Evolutionary conservation across 2,329 filamentous ascomycete species (phyloP), one percentile per base, ranked within the genome.

Genomic region (Phaeosphaeriaceae sp.): DNA sequence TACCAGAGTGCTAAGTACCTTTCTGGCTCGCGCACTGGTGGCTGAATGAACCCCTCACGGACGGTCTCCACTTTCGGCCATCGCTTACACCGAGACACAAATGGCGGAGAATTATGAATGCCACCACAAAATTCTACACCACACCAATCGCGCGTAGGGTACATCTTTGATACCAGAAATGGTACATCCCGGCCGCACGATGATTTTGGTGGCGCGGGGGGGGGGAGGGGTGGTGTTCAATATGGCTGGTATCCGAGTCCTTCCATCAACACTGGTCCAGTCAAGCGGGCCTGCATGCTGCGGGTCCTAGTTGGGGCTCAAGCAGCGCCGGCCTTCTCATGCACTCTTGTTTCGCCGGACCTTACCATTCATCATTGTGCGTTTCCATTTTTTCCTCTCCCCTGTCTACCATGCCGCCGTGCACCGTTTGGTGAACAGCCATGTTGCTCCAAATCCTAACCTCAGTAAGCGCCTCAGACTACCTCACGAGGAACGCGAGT

Each of bases 231-330:
- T n/a, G n/a, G n/a, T n/a, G n/a, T n/a, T 51, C 51, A 46, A 49
- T 15, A 35, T 36, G 45, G 35, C 48, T 48, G 28, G 48, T 45
- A 47, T 47, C 56, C 60, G 46, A 48, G 51, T 41, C 47, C 44
- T 47, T 30, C 49, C 38, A 58, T 57, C 55, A 58, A 51, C 55
- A 49, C 50, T 48, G 29, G 45, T 56, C 53, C 53, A 63, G 48
- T 52, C 54, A 63, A 62, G 63, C 59, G 60, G 56, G 63, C 52
- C 64, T 63, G 60, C 62, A 56, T 54, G 50, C 60, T 63, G 63
- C 58, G 51, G 53, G 60, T 45, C 58, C 49, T 58, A 57, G 50
- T 56, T 60, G 46, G 54, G 50, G 50, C 50, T 58, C 54, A 54
- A 57, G 55, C 47, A 52, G 58, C 56, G 61, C 59, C 62, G 60